phyloP scores from a whole-genome alignment of 1,139 yeast species.

The Yamadazyma songkhlaensis region DNA sequence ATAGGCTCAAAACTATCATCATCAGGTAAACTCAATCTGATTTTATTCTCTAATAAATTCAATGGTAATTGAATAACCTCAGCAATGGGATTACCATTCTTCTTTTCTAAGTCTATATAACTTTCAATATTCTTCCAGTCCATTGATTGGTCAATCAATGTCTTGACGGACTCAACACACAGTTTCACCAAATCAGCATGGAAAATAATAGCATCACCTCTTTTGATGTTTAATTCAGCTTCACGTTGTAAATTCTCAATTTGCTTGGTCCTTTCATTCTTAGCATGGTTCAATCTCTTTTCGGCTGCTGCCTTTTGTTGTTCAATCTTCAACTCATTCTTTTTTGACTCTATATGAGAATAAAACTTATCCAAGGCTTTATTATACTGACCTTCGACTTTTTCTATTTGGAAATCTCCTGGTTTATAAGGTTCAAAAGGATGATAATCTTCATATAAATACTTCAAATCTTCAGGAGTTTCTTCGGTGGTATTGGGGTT shows the following conservation, averaged over 20 bases:
- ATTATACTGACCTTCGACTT: constrained; percentile 69
- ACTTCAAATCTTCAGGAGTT: constrained; percentile 40
- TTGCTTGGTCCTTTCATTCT: constrained; percentile 68
- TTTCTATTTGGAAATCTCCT: constrained; percentile 31
- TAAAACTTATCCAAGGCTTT: constrained; percentile 79
- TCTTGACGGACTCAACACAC: constrained; percentile 66
- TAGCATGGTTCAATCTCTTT: constrained; percentile 71
- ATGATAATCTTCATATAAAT: constrained; percentile 76
- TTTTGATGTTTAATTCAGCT: constrained; percentile 60
- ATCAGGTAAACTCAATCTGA: constrained; percentile 57
- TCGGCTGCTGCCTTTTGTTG: constrained; percentile 75
- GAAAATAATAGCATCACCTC: constrained; percentile 72
- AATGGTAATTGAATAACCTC: constrained; percentile 62
- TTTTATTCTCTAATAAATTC: constrained; percentile 66
- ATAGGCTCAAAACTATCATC: constrained; percentile 20
- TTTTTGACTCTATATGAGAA: constrained; percentile 81
- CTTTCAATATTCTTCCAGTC: constrained; percentile 93
- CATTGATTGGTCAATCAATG: constrained; percentile 76
- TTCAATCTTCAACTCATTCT: constrained; percentile 53
- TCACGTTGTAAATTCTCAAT: constrained; percentile 64
- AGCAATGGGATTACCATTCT: constrained; percentile 65
- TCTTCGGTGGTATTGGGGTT: constrained; percentile 46
- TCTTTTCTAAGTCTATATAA: constrained; percentile 66
- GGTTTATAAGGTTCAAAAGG: constrained; percentile 66
- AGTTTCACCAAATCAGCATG: constrained; percentile 71